phyloP scores from a whole-genome alignment of 2,329 filamentous ascomycete genomes.

The Calonectria pseudoreteaudii region DNA sequence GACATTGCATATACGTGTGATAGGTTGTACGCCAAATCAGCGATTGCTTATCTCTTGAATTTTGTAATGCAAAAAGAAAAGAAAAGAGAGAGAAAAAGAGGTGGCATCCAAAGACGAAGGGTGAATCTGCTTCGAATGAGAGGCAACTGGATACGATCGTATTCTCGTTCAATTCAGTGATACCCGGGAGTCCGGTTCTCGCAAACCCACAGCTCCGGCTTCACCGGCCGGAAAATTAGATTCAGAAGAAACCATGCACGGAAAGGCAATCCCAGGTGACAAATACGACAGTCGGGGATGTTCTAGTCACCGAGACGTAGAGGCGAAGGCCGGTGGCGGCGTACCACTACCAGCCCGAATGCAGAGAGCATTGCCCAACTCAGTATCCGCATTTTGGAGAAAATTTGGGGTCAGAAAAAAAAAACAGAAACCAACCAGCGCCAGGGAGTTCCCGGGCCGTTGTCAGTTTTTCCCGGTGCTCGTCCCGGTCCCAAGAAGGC shows the following conservation, averaged over 20 bases:
- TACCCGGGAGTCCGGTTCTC: slow-evolving; percentile 17
- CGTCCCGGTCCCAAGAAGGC: not conserved
- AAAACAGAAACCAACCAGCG: not conserved
- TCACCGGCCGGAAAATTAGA: slow-evolving; percentile 19
- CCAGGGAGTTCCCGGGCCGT: slow-evolving; percentile 26
- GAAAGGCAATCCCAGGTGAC: slow-evolving; percentile 29
- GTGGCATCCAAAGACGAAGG: not conserved
- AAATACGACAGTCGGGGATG: not conserved
- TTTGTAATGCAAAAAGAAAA: not conserved
- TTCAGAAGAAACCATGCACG: slow-evolving; percentile 13
- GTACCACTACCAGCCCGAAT: not conserved
- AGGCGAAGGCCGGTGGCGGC: slow-evolving; percentile 8
- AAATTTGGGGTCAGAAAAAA: slow-evolving; percentile 17
- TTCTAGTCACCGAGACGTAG: not conserved
- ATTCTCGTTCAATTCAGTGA: slow-evolving; percentile 5
- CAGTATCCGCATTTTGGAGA: slow-evolving; percentile 21
- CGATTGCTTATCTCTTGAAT: not conserved
- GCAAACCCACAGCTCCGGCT: slow-evolving; percentile 27
- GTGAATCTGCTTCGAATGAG: not conserved
- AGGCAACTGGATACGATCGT: slow-evolving; percentile 13
- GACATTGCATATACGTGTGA: not conserved
- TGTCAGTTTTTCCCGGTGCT: slow-evolving; percentile 31
- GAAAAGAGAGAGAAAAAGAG: not conserved
- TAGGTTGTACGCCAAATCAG: not conserved
- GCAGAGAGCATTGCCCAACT: slow-evolving; percentile 2